phyloP scores from a whole-genome alignment of 2,329 filamentous ascomycete species.

The Ophiosphaerella herpotricha region DNA sequence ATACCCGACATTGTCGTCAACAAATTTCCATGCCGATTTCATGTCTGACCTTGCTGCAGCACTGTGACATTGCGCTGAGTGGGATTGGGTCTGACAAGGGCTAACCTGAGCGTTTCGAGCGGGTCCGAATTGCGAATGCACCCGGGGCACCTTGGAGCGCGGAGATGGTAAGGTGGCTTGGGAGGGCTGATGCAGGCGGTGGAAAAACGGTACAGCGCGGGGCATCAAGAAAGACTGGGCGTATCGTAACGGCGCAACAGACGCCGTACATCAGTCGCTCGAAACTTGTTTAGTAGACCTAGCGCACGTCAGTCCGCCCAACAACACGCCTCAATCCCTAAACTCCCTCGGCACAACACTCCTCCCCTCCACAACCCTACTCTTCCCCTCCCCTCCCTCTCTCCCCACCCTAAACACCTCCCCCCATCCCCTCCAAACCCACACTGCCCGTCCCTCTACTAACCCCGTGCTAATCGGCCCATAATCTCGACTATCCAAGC shows the following conservation, averaged over 20 bases:
- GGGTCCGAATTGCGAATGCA: conserved; percentile 66
- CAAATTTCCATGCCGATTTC: conserved; percentile 63
- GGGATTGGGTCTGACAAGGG: conserved; percentile 66
- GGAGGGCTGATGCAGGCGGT: conserved; percentile 62
- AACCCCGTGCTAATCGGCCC: conserved; percentile 79
- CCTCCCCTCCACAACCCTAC: conserved; percentile 46
- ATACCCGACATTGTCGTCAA: conserved; percentile 55
- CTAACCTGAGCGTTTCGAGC: conserved; percentile 66
- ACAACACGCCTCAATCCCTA: conserved; percentile 19
- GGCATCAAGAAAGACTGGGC: conserved; percentile 51
- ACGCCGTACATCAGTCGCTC: too few relatives aligned
- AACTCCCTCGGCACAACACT: conserved; percentile 26
- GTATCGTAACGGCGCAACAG: too few relatives aligned
- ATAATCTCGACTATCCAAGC: conserved; percentile 85
- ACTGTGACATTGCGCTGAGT: conserved; percentile 68
- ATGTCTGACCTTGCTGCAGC: conserved; percentile 70
- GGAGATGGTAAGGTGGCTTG: conserved; percentile 67
- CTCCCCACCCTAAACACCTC: conserved; percentile 57
- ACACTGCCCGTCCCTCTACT: conserved; percentile 74
- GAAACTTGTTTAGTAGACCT: too few relatives aligned
- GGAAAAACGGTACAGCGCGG: conserved; percentile 62
- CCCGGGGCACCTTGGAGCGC: conserved; percentile 72
- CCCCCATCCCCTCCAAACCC: conserved; percentile 63
- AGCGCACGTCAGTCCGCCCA: too few relatives aligned
- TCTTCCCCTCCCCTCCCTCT: conserved; percentile 47